Conservation (phyloP, 495 filamentous ascomycete genomes). For the Neurospora terricola region DNA sequence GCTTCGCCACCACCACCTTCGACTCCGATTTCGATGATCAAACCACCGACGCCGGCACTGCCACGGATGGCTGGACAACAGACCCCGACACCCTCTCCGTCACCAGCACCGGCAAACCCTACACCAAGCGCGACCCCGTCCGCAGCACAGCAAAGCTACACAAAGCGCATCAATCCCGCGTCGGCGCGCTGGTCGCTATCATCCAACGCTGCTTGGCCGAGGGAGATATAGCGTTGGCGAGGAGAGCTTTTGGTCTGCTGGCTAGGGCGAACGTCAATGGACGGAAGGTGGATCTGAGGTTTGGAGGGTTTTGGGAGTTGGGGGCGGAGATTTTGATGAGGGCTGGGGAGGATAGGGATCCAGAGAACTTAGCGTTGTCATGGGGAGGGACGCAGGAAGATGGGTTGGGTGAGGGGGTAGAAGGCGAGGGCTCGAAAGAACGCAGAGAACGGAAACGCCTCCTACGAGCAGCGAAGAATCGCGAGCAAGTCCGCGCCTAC, state of each 20-base stretch:
- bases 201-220: conserved; percentile 28
- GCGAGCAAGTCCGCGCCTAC: conserved; percentile 20
- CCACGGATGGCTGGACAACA: neutral
- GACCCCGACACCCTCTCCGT: neutral
- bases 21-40: neutral
- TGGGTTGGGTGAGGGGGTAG: conserved; percentile 8
- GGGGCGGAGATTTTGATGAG: conserved; percentile 34
- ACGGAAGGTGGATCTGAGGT: conserved; percentile 26
- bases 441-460: neutral
- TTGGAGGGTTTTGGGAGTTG: conserved; percentile 28
- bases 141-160: neutral
- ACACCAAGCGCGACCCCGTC: neutral
- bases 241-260: conserved; percentile 30
- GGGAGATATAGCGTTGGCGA: conserved; percentile 27
- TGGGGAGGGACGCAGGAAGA: too few species aligned
- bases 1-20: neutral
- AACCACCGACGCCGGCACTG: neutral
- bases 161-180: conserved; percentile 11
- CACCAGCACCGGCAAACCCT: neutral
- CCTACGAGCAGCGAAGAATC: conserved; percentile 6
- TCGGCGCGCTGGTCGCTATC: conserved; percentile 22
- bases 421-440: neutral
- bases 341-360: conserved; percentile 21
- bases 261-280: conserved; percentile 18
- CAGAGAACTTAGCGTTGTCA: too few species aligned